These are phyloP conservation scores for Chytriomyces sp. DNA, from an alignment of 192 early-diverging fungal genomes.

Conservation along the genomic window DNA sequence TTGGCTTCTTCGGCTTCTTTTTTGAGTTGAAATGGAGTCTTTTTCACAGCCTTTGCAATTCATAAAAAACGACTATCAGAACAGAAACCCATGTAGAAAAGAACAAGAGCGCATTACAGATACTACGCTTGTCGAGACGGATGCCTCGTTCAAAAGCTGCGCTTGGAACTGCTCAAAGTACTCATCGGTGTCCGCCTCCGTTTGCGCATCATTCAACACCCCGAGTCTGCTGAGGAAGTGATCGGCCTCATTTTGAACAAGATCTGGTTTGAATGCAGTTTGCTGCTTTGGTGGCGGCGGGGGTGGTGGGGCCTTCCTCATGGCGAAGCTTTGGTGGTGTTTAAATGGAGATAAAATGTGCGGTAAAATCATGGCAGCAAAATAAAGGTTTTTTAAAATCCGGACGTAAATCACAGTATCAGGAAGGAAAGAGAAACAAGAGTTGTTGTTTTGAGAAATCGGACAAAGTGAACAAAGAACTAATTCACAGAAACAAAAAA, in stretches of 20 bases:
- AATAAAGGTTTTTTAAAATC: too few relatives aligned
- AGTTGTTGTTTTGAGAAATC: too few relatives aligned
- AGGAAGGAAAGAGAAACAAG: too few relatives aligned
- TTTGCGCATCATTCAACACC: not conserved
- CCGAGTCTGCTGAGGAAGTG: not conserved
- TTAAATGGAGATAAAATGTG: too few relatives aligned
- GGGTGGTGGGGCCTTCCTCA: not conserved
- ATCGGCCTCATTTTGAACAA: not conserved
- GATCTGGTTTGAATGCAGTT: not conserved
- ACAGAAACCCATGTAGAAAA: not conserved
- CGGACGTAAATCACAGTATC: too few relatives aligned
- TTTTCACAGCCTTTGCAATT: slow-evolving; percentile 44
- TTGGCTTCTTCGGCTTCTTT: slow-evolving; percentile 75
- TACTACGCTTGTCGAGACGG: not conserved
- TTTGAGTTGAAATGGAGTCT: slow-evolving; percentile 75
- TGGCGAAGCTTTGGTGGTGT: not conserved
- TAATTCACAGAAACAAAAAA: not conserved
- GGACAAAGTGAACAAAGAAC: not conserved
- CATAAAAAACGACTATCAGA: not conserved
- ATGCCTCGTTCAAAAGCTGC: not conserved
- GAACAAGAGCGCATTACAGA: not conserved
- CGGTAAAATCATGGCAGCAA: too few relatives aligned
- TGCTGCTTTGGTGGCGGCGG: not conserved
- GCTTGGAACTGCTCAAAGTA: slow-evolving; percentile 33
- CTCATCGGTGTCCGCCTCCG: slow-evolving; percentile 13